Percentiles rank a stretch among this genome's conserved stretches.
phyloP scores from a whole-genome alignment of 176 grass and related monocot species.

The Musa schizocarpa region DNA sequence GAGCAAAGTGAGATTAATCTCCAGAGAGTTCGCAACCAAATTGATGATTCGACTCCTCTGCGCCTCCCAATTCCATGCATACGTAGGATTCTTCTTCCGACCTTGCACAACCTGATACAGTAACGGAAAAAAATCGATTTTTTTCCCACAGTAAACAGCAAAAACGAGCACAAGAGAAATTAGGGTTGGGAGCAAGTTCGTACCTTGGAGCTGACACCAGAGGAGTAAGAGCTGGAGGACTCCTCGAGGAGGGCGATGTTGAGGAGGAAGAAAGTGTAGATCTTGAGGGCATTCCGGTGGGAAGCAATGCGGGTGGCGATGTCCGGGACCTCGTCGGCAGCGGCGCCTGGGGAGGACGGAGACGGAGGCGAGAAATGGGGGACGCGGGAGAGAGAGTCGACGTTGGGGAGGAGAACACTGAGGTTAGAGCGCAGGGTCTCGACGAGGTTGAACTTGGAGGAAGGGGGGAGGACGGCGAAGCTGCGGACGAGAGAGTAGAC shows the following conservation, averaged over 20 bases:
- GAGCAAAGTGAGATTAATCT: slow-evolving; percentile 70
- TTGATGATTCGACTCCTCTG: slow-evolving; percentile 79
- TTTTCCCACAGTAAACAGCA: not conserved
- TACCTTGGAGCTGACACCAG: slow-evolving; percentile 42
- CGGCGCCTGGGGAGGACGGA: not conserved
- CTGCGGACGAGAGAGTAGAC: slow-evolving; percentile 72
- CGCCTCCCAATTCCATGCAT: slow-evolving; percentile 87
- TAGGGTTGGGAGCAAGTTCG: slow-evolving; percentile 9
- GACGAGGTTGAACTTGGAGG: slow-evolving; percentile 77
- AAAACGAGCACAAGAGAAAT: not conserved
- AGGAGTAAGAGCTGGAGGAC: slow-evolving; percentile 25
- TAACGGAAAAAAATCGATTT: slow-evolving; percentile 16
- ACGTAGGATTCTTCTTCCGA: slow-evolving; percentile 70
- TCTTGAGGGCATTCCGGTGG: slow-evolving; percentile 79
- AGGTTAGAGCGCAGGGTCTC: slow-evolving; percentile 93
- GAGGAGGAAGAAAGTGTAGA: slow-evolving; percentile 88
- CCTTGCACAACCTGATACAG: slow-evolving; percentile 45
- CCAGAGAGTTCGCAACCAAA: slow-evolving; percentile 88
- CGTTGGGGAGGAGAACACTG: slow-evolving; percentile 81
- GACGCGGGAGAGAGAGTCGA: slow-evolving; percentile 66
- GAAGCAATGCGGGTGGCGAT: slow-evolving; percentile 51
- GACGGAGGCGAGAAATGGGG: slow-evolving; percentile 26
- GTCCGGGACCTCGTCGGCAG: not conserved
- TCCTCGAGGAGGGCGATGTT: slow-evolving; percentile 48
- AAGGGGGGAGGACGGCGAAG: slow-evolving; percentile 52